Percentiles rank a stretch among this genome's conserved stretches.
Evolutionary conservation across 2,329 filamentous ascomycete genomes (phyloP).

Genomic region (Arthrobotrys iridis): DNA sequence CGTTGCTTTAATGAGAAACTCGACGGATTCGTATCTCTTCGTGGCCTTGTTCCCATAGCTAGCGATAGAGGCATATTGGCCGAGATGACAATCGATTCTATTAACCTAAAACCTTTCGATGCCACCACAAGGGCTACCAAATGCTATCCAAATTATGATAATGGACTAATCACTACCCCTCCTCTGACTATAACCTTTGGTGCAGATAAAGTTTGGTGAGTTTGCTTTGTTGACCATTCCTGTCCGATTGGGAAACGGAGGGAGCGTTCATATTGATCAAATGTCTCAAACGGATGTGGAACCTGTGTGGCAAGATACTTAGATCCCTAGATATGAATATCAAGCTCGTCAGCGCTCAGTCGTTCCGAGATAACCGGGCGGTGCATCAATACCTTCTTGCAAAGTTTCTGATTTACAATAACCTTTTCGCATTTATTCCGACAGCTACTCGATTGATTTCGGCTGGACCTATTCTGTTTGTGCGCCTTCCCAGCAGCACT

Average conservation of each 20-base stretch:
- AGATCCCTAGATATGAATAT: slow-evolving; percentile 69
- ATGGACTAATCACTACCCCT: slow-evolving; percentile 80
- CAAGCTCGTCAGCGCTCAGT: slow-evolving; percentile 55
- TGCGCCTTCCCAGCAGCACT: slow-evolving; percentile 63
- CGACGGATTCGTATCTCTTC: too few relatives aligned
- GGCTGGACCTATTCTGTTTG: slow-evolving; percentile 57
- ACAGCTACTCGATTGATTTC: slow-evolving; percentile 60
- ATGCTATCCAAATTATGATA: slow-evolving; percentile 61
- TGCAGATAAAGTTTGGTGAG: slow-evolving; percentile 88
- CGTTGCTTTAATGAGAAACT: too few relatives aligned
- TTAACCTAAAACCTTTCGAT: too few relatives aligned
- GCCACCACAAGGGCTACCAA: too few relatives aligned
- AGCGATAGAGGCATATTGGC: too few relatives aligned
- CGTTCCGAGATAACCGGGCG: slow-evolving; percentile 3
- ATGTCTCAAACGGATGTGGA: slow-evolving; percentile 88
- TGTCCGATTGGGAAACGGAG: slow-evolving; percentile 86
- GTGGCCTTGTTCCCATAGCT: too few relatives aligned
- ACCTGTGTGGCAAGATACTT: slow-evolving; percentile 86
- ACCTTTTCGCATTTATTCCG: slow-evolving; percentile 65
- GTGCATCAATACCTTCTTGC: slow-evolving; percentile 75
- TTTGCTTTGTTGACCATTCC: slow-evolving; percentile 97
- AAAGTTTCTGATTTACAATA: slow-evolving; percentile 89
- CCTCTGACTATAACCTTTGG: slow-evolving; percentile 90
- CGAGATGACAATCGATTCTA: too few relatives aligned
- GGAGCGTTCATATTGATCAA: slow-evolving; percentile 88